Evolutionary conservation across 805 yeast species (phyloP), one percentile per base, ranked within the genome.

Genomic region (Kuraishia borneana): DNA sequence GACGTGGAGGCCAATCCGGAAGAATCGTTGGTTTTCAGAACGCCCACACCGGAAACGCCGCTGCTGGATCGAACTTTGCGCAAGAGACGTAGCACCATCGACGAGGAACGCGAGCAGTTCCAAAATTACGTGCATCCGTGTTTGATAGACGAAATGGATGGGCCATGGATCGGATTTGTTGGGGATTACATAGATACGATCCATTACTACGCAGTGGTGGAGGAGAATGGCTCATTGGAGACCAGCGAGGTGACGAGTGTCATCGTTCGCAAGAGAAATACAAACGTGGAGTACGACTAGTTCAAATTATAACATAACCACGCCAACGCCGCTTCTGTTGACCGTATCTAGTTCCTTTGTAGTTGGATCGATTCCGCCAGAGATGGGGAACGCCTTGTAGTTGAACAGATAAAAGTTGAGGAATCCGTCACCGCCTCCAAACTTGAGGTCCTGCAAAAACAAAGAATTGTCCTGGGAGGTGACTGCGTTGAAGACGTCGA

Each of bases 401-500:
- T 92, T 92, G 70, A 92, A 92, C 42, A 92, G 61, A 53, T 92
- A 92, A 57, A 82, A 92, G 57, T 92, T 83, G 50, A 92, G 68
- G 50, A 73, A 71, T 0, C 98, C 98, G 54, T 89, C 97, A 30
- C 98, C 98, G 32, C 75, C 72, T 22, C 96, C 95, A 54, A 92
- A 92, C 53, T 84, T 83, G 58, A 83, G 68, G 26, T 82, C 76
- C 18, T 83, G 79, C 43, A 92, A 63, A 60, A 92, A 85, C 39
- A 82, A 60, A 12, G 85, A 68, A 54, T 92, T 92, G 51, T 92
- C 98, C 60, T 87, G 95, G 8, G 87, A 68, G 0, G 96, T 76
- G 41, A 92, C 65, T 7, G 96, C 95, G 53, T 92, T 92, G 68
- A 89, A 84, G 3, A 92, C 97, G 53, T 92, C 98, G 47, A 83